These are phyloP conservation scores for Fraxinus cuspidata DNA, from an alignment of 257 asterid species.

Conservation along the genomic window DNA sequence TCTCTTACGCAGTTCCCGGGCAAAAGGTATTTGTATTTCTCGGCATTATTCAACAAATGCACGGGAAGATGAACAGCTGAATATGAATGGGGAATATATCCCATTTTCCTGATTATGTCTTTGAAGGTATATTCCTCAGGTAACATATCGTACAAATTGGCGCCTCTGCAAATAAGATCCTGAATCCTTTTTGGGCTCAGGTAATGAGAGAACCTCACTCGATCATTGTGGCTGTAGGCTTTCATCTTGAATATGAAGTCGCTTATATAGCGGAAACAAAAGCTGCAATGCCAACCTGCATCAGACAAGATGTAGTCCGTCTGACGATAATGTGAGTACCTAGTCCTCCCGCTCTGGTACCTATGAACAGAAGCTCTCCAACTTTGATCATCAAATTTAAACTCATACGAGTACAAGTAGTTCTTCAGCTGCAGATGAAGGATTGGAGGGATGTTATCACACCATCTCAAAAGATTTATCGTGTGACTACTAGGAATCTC, in stretches of 20 bases:
- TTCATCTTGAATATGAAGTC: conserved; percentile 52
- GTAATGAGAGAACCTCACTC: conserved; percentile 40
- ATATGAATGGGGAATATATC: conserved; percentile 42
- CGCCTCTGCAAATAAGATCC: conserved; percentile 42
- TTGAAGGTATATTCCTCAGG: conserved; percentile 48
- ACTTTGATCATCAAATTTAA: conserved; percentile 28
- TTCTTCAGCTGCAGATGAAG: conserved; percentile 44
- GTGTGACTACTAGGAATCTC: conserved; percentile 50
- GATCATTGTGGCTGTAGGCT: conserved; percentile 49
- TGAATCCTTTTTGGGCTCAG: conserved; percentile 44
- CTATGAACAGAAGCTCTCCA: conserved; percentile 50
- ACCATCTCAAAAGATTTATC: conserved; percentile 43
- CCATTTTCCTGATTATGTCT: conserved; percentile 49
- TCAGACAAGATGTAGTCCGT: conserved; percentile 38
- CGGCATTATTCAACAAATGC: conserved; percentile 41
- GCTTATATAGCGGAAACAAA: conserved; percentile 37
- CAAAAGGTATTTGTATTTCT: conserved; percentile 38
- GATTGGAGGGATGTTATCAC: conserved; percentile 36
- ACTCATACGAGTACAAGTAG: conserved; percentile 47
- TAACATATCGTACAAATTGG: conserved; percentile 44
- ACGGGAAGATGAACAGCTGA: conserved; percentile 45
- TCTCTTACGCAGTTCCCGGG: conserved; percentile 46
- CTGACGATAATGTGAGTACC: conserved; percentile 44
- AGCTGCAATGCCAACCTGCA: conserved; percentile 54
- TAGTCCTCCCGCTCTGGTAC: conserved; percentile 37